Base-by-base conservation (phyloP, 2,329 filamentous ascomycete genomes). In the Ilyonectria mors-panacis region DNA sequence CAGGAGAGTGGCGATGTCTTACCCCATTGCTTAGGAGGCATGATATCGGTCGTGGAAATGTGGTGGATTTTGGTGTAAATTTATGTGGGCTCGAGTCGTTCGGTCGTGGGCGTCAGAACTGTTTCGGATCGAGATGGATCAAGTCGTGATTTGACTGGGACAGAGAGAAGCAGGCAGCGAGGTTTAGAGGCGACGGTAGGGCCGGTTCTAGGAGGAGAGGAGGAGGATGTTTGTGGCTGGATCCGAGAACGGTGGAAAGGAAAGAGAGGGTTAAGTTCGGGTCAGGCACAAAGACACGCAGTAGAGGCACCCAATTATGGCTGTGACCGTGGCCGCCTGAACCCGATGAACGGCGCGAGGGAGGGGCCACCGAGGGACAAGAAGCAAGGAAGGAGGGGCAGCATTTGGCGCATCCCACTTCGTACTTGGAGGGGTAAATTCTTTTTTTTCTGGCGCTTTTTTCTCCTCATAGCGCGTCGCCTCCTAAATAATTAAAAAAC, bases 21-120 rank as follows among this genome's bases (percentile, higher is more conserved):
- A 84, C 82, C 82, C 82, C 82, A 84, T 77, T 83, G 81, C 73
- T 77, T 80, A 65, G 81, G 78, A 78, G 82, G 79, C 82, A 84
- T 84, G 77, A 78, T 83, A 77, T 79, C 73, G 71, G 59, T 59
- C 44, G 54, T 35, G 37, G 64, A 50, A 47, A 42, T n/a, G 62
- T 66, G 61, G 57, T 59, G 62, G 62, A 48, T 71, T 74, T 53
- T 33, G 30, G 50, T 56, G 35, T 53, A 50, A 56, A 57, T 65
- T 56, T 56, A 37, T 23, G 42, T 51, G 30, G 30, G 48, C 55
- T 44, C 55, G 21, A 50, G 28, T 68, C 19, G 47, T 33, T 59
- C 28, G 30, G 67, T 70, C 50, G 53, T 60, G 61, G 64, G 53
- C 37, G 55, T 21, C 19, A 44, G 42, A 59, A 59, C 44, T 48